Evolutionary conservation across 2,329 filamentous ascomycete species (phyloP).

Genomic region (Arthrobotrys pseudoclavata): DNA sequence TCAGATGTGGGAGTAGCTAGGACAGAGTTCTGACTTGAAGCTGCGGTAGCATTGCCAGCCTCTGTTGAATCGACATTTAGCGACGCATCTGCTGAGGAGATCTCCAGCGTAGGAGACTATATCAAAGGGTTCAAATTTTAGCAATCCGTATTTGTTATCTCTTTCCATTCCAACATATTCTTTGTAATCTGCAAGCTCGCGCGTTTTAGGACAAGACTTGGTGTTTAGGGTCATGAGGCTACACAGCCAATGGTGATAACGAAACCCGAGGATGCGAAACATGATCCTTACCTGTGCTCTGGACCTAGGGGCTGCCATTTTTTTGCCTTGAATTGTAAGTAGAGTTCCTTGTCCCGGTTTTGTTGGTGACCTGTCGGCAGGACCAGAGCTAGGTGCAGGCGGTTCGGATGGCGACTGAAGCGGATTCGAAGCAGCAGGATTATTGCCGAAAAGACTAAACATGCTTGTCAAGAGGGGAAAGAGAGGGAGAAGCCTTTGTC

Average conservation of each 20-base stretch:
- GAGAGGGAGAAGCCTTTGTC: no score
- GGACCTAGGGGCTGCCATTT: slow-evolving; percentile 52
- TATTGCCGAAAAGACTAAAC: slow-evolving; percentile 40
- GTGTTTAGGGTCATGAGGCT: slow-evolving; percentile 4
- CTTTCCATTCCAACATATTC: slow-evolving; percentile 1
- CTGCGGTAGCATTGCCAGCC: background rate
- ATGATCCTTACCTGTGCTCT: slow-evolving; percentile 48
- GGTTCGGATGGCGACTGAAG: slow-evolving; percentile 5
- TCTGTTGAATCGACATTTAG: slow-evolving; percentile 39
- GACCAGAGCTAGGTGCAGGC: slow-evolving; percentile 13
- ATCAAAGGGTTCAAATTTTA: background rate
- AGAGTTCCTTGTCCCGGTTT: slow-evolving; percentile 56
- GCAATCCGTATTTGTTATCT: background rate
- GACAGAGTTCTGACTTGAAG: background rate
- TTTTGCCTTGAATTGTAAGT: slow-evolving; percentile 58
- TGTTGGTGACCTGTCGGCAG: slow-evolving; percentile 41
- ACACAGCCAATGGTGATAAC: slow-evolving; percentile 25
- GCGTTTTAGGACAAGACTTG: slow-evolving; percentile 15
- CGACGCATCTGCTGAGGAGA: slow-evolving; percentile 49
- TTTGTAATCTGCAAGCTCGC: background rate
- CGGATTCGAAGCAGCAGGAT: slow-evolving; percentile 28
- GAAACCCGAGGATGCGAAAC: slow-evolving; percentile 5
- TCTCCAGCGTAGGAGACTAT: slow-evolving; percentile 37
- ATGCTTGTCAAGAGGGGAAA: slow-evolving; percentile 31
- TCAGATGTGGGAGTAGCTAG: background rate